A percentile compares a stretch with the other conserved stretches of the same genome.
Conservation (phyloP, 345 rosid genomes). For the Draba incana region DNA sequence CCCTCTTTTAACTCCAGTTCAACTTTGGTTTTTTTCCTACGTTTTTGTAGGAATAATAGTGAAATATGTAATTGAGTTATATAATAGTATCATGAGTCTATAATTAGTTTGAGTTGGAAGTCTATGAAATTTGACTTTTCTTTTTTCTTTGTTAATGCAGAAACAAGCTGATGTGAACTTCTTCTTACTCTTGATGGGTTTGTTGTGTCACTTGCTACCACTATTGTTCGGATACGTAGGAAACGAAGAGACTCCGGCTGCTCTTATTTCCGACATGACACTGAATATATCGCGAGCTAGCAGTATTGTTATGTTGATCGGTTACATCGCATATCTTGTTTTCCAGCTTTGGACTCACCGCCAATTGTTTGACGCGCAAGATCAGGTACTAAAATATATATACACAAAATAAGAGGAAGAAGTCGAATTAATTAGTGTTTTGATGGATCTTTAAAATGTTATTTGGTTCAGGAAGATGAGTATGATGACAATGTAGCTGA, state of each 20-base stretch:
- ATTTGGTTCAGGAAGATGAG: slow-evolving; percentile 47
- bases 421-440: not conserved
- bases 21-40: no score
- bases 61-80: no score
- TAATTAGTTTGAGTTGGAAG: no score
- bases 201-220: slow-evolving; percentile 82
- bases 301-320: slow-evolving; percentile 76
- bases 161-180: slow-evolving; percentile 95
- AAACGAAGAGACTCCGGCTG: slow-evolving; percentile 30
- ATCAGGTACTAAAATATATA: slow-evolving; percentile 21
- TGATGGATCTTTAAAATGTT: not conserved
- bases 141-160: slow-evolving; percentile 45
- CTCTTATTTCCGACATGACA: slow-evolving; percentile 37
- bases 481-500: slow-evolving; percentile 47
- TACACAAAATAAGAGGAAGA: not conserved
- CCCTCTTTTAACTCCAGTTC: not conserved
- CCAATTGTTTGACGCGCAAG: slow-evolving; percentile 42
- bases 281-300: slow-evolving; percentile 77
- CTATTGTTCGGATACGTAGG: slow-evolving; percentile 61
- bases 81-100: no score
- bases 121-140: no score
- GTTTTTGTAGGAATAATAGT: no score
- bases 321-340: slow-evolving; percentile 72
- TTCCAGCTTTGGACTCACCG: slow-evolving; percentile 91
- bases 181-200: slow-evolving; percentile 68